Evolutionary conservation across 345 rosid species (phyloP).

Genomic region (Heritiera littoralis): DNA sequence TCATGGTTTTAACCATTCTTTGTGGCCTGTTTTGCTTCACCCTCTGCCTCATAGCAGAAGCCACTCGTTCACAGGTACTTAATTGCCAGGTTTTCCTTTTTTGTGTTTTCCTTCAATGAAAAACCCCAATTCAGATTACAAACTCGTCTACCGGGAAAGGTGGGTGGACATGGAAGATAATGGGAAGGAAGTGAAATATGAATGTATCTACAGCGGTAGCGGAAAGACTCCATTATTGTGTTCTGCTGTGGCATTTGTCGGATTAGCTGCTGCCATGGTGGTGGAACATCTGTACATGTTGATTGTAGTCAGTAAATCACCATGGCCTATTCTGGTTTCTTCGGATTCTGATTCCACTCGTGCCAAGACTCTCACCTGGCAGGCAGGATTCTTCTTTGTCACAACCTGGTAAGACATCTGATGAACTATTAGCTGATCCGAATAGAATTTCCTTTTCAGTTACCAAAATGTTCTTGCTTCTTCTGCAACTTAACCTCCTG

Average conservation of each 20-base stretch:
- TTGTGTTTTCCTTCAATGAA: background rate
- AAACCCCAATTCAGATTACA: background rate
- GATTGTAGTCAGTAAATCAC: slow-evolving; percentile 61
- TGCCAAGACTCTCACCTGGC: slow-evolving; percentile 50
- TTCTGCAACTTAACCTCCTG: background rate
- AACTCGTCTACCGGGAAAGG: slow-evolving; percentile 44
- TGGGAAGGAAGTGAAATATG: slow-evolving; percentile 28
- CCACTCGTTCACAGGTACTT: slow-evolving; percentile 78
- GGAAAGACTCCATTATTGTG: slow-evolving; percentile 77
- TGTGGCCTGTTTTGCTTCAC: slow-evolving; percentile 76
- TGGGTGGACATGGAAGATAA: slow-evolving; percentile 37
- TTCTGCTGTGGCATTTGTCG: slow-evolving; percentile 57
- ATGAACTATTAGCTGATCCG: background rate
- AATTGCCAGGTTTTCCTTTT: too few relatives aligned
- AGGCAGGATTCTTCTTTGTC: slow-evolving; percentile 77
- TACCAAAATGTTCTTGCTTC: background rate
- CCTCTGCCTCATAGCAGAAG: slow-evolving; percentile 86
- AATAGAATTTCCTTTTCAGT: background rate
- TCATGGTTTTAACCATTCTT: slow-evolving; percentile 55
- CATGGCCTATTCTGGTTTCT: slow-evolving; percentile 44
- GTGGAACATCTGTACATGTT: slow-evolving; percentile 65
- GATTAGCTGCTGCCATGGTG: slow-evolving; percentile 68
- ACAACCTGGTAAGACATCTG: slow-evolving; percentile 60
- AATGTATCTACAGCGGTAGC: slow-evolving; percentile 67
- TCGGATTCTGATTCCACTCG: slow-evolving; percentile 54